Evolutionary conservation across 2,329 filamentous ascomycete species (phyloP).

Genomic region (Alternaria postmessia): DNA sequence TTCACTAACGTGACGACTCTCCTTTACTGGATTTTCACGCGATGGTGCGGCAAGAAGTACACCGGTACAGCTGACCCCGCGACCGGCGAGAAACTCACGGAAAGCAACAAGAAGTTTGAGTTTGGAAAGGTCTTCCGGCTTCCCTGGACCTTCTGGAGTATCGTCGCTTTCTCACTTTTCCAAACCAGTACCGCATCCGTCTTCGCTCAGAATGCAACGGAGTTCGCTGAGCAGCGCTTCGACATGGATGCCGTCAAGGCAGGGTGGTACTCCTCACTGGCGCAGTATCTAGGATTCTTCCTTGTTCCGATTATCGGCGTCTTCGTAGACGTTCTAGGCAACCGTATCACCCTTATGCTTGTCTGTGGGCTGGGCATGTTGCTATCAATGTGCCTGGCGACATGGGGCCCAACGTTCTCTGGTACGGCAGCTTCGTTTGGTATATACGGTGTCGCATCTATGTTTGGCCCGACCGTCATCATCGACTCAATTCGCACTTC

Average conservation of each 20-base stretch:
- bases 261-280: slow-evolving; percentile 67
- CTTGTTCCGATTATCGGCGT: slow-evolving; percentile 64
- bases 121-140: slow-evolving; percentile 63
- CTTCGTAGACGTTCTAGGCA: slow-evolving; percentile 65
- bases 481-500: slow-evolving; percentile 68
- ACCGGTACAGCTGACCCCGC: slow-evolving; percentile 61
- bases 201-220: slow-evolving; percentile 67
- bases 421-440: slow-evolving; percentile 68
- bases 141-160: slow-evolving; percentile 67
- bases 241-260: slow-evolving; percentile 62
- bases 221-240: slow-evolving; percentile 68
- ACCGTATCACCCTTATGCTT: slow-evolving; percentile 58
- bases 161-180: slow-evolving; percentile 65
- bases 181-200: slow-evolving; percentile 65
- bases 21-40: slow-evolving; percentile 65
- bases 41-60: slow-evolving; percentile 60
- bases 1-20: slow-evolving; percentile 66
- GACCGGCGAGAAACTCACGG: slow-evolving; percentile 66
- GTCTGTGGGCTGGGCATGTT: slow-evolving; percentile 62
- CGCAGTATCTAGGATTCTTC: slow-evolving; percentile 66
- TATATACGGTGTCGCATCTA: slow-evolving; percentile 65
- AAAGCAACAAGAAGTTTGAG: slow-evolving; percentile 67
- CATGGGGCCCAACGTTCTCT: slow-evolving; percentile 58
- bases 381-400: slow-evolving; percentile 62
- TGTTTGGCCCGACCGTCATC: slow-evolving; percentile 65